Evolutionary conservation across 2,329 filamentous ascomycete species (phyloP).

Genomic region (Paecilomyces sp.): DNA sequence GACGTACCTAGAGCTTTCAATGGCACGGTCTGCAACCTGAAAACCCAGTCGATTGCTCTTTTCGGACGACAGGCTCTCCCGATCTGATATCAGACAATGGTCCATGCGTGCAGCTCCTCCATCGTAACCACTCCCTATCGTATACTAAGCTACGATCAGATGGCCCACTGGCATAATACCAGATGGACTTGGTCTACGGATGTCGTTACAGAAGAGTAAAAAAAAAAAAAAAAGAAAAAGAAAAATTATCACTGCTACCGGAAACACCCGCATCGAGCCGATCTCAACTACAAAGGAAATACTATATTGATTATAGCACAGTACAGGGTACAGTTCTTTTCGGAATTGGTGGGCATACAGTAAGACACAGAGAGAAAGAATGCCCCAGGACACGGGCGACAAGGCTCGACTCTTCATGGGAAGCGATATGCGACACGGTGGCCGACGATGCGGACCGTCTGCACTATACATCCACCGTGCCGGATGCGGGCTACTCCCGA

Average conservation of each 20-base stretch:
- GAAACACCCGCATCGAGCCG: conserved; percentile 15
- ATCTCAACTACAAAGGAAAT: conserved; percentile 36
- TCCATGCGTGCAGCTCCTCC: neutral
- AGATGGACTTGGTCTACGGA: neutral
- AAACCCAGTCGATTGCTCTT: neutral
- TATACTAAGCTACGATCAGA: neutral
- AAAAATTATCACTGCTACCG: neutral
- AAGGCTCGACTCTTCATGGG: neutral
- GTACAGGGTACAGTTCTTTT: conserved; percentile 36
- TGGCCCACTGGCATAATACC: neutral
- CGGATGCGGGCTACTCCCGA: conserved; percentile 13
- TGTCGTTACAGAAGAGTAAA: neutral
- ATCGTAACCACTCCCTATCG: neutral
- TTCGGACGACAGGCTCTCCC: neutral
- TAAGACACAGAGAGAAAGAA: conserved; percentile 20
- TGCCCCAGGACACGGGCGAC: conserved; percentile 1
- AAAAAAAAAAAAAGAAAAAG: conserved; percentile 4
- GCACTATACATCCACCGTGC: conserved; percentile 8
- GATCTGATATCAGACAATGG: neutral
- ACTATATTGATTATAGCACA: conserved; percentile 36
- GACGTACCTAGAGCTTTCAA: neutral
- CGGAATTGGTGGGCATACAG: conserved; percentile 19
- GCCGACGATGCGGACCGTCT: neutral
- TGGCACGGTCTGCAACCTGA: neutral
- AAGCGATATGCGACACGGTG: neutral